Conservation (phyloP, 805 yeast genomes). For the Candida oleophila region DNA sequence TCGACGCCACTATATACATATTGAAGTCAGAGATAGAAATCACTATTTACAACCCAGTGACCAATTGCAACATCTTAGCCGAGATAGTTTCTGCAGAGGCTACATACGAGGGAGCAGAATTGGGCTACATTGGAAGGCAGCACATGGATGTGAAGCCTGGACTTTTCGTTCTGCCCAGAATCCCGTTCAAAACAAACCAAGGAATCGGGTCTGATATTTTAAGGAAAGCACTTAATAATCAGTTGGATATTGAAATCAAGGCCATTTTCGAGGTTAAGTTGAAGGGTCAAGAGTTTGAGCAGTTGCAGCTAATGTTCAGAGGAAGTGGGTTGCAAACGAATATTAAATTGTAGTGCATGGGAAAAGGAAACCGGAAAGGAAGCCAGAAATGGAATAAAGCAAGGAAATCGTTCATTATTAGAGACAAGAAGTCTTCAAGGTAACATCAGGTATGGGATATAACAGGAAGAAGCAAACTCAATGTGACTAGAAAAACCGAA, state of each 20-base stretch:
- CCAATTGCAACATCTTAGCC: constrained; percentile 44
- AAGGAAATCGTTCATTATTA: not conserved
- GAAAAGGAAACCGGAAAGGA: not conserved
- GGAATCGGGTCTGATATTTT: constrained; percentile 51
- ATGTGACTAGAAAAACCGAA: too few relatives aligned
- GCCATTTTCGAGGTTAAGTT: constrained; percentile 43
- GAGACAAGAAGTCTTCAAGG: not conserved
- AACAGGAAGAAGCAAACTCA: too few relatives aligned
- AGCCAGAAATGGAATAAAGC: not conserved
- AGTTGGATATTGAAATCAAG: constrained; percentile 44
- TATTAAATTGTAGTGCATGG: constrained; percentile 27
- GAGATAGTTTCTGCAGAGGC: constrained; percentile 49
- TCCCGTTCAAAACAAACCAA: constrained; percentile 47
- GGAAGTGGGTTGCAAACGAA: constrained; percentile 46
- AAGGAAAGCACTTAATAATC: constrained; percentile 50
- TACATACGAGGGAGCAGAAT: constrained; percentile 40
- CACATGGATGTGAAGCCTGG: constrained; percentile 53
- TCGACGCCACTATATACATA: constrained; percentile 53
- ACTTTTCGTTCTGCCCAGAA: constrained; percentile 44
- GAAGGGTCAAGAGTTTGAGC: constrained; percentile 29
- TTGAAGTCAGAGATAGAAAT: constrained; percentile 55
- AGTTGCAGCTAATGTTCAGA: constrained; percentile 40
- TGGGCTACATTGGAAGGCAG: constrained; percentile 46
- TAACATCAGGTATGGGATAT: not conserved
- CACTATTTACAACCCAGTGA: constrained; percentile 53